These are phyloP conservation scores for Cladosporium sp. DNA, from an alignment of 2,329 filamentous ascomycete species.

Conservation along the genomic window DNA sequence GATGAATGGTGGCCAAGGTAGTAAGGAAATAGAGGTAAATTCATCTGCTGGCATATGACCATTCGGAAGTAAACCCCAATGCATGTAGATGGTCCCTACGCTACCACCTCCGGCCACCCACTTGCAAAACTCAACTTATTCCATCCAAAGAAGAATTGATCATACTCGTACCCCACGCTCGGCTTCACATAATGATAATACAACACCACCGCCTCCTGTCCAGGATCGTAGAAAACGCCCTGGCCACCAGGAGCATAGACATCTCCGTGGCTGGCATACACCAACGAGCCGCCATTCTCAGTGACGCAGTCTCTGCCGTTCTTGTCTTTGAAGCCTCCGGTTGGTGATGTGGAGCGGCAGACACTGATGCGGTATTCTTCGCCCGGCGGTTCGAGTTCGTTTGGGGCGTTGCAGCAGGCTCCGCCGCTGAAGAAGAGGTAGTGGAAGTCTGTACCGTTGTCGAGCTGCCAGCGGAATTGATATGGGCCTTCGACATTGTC, in stretches of 20 bases:
- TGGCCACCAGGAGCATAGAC: constrained; percentile 65
- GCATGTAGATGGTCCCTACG: neutral
- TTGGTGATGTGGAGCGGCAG: constrained; percentile 51
- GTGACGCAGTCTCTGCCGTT: constrained; percentile 50
- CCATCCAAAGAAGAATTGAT: constrained; percentile 24
- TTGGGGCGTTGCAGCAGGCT: constrained; percentile 33
- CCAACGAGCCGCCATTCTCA: constrained; percentile 54
- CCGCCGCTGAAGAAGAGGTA: constrained; percentile 49
- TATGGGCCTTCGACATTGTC: constrained; percentile 51
- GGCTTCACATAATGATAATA: constrained; percentile 56
- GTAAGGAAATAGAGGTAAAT: no score
- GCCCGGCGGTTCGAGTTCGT: constrained; percentile 39
- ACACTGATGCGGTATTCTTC: constrained; percentile 62
- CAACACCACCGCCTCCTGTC: constrained; percentile 47
- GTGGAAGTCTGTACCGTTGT: constrained; percentile 44
- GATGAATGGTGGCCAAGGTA: no score
- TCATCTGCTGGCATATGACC: no score
- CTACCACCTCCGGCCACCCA: constrained; percentile 21
- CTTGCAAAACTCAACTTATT: constrained; percentile 20
- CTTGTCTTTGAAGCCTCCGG: constrained; percentile 54
- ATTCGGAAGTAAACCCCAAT: no score
- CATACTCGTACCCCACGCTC: constrained; percentile 19
- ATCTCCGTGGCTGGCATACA: constrained; percentile 56
- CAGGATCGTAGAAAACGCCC: constrained; percentile 51
- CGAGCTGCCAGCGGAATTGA: constrained; percentile 46